A percentile compares a stretch with the other conserved stretches of the same genome.
Evolutionary conservation across 371 early-diverging fungal genomes (phyloP).

Genomic region (Cokeromyces recurvatus): DNA sequence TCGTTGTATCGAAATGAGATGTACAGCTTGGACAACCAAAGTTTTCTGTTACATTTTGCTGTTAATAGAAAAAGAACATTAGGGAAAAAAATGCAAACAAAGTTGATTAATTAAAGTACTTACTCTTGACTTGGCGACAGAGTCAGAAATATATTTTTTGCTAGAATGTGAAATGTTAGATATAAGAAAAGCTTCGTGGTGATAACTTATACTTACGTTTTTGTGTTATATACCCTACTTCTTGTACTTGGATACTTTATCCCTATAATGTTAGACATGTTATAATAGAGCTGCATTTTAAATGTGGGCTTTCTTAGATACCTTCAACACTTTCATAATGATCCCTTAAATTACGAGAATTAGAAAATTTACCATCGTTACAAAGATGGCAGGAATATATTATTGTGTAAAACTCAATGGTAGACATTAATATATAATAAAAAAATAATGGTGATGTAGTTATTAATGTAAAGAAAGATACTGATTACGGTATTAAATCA

Average conservation of each 20-base stretch:
- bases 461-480: background rate
- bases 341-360: background rate
- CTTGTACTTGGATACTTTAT: background rate
- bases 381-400: background rate
- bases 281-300: no score
- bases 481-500: no score
- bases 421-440: background rate
- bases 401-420: background rate
- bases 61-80: constrained; percentile 7
- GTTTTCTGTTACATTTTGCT: constrained; percentile 14
- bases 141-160: constrained; percentile 8
- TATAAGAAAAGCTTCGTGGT: constrained; percentile 4
- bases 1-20: constrained; percentile 10
- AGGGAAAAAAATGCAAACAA: constrained; percentile 3
- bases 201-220: constrained; percentile 3
- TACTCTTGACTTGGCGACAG: constrained; percentile 12
- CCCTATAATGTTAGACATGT: no score
- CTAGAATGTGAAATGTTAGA: constrained; percentile 5
- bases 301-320: background rate
- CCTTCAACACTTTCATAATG: background rate
- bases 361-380: background rate
- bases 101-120: constrained; percentile 3
- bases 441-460: background rate
- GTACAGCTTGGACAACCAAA: constrained; percentile 14
- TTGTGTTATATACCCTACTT: constrained; percentile 3